phyloP scores from a whole-genome alignment of 2,329 filamentous ascomycete genomes.

The Nakataea oryzae region DNA sequence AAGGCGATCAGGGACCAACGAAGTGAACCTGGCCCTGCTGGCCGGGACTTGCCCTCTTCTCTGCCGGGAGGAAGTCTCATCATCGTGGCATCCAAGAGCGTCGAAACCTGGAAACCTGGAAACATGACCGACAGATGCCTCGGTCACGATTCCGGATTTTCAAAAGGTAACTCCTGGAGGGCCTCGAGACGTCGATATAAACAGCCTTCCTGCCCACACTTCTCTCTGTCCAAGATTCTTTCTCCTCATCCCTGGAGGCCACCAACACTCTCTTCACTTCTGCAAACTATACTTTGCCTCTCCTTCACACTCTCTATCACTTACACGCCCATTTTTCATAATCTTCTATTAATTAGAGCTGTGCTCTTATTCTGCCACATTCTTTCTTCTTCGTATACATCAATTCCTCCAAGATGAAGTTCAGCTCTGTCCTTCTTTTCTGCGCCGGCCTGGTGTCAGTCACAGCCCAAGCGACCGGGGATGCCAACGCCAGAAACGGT shows the following conservation, averaged over 20 bases:
- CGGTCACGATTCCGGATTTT: too few species aligned
- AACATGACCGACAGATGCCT: too few species aligned
- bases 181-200: too few species aligned
- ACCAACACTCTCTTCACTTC: too few species aligned
- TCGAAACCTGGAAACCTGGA: too few species aligned
- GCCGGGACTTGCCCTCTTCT: too few species aligned
- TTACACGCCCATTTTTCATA: not conserved
- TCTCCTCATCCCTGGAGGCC: too few species aligned
- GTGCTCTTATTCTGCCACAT: not conserved
- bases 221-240: too few species aligned
- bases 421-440: conserved; percentile 11
- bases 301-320: not conserved
- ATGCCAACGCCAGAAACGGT: not conserved
- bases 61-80: not conserved
- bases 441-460: conserved; percentile 18
- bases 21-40: not conserved
- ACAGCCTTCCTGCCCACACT: too few species aligned
- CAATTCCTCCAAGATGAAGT: conserved; percentile 14
- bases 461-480: conserved; percentile 2
- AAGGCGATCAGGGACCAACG: not conserved
- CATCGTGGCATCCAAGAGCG: not conserved
- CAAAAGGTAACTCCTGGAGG: too few species aligned
- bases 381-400: not conserved
- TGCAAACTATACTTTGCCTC: not conserved
- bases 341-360: not conserved